Evolutionary conservation across 768 basidiomycete species (phyloP), one percentile per base, ranked within the genome.

Genomic region (Leccinellum rugosiceps): DNA sequence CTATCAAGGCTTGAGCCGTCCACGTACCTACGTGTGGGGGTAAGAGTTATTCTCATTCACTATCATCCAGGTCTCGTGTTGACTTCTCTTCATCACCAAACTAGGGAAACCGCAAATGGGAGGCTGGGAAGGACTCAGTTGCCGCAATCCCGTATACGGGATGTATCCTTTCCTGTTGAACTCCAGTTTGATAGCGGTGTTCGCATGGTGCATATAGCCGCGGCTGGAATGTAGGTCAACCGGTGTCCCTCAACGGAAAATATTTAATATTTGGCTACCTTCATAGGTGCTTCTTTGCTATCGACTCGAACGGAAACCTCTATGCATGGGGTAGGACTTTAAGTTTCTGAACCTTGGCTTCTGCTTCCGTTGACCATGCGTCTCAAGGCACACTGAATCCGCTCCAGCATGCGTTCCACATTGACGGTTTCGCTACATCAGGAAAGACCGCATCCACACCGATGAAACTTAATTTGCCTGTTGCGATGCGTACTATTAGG

Each of bases 261-360:
- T 49, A 28, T 2, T 41, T 53, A 55, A 43, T 49, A 41, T 19
- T 10, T 2, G 51, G 9, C 30, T 41, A 32, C 25, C 32, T n/a
- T 53, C 23, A n/a, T 57, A 94, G 91, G 91, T 90, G 87, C 31
- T 95, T 93, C 72, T 88, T 93, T 65, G 92, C 90, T 2, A 73
- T 95, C 41, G 90, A 94, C 70, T 85, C 89, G 1, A 70, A 80
- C 50, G 93, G 93, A 7, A 72, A 75, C 31, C 72, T 95, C 23
- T 80, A 86, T 65, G 86, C 86, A n/a, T 95, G 93, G 91, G 94
- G 91, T 90, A 57, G 76, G 66, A 13, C 6, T 30, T 26, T 48
- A 46, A 21, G 19, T 19, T 43, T 47, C 26, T 48, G 48, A 49
- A 48, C 53, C 31, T 35, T 43, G n/a, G 44, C 4, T 23, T 23